A percentile compares a stretch with the other conserved stretches of the same genome.
Conservation (phyloP, 2,329 filamentous ascomycete genomes). For the Lachnellula hyalina region DNA sequence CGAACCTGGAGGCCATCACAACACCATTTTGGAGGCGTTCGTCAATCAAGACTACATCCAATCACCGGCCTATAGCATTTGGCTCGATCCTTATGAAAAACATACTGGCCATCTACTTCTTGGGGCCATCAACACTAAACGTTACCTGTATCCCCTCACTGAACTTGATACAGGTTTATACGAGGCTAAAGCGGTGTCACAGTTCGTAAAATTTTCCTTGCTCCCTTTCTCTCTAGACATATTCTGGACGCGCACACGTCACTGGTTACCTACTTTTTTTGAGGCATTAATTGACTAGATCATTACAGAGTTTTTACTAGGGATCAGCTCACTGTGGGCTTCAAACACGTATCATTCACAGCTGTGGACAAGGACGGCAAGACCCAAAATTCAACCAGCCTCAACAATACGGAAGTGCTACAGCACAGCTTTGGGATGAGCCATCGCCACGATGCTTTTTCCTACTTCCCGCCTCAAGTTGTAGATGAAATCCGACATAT, state of each 20-base stretch:
- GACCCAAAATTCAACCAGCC: neutral
- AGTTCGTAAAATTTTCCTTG: neutral
- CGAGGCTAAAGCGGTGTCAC: neutral
- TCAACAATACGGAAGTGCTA: neutral
- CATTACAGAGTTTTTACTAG: neutral
- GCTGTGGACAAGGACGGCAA: neutral
- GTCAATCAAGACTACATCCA: neutral
- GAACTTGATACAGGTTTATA: neutral
- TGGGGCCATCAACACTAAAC: neutral
- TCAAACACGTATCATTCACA: neutral
- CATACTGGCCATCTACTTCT: neutral
- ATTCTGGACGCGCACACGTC: neutral
- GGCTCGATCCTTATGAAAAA: neutral
- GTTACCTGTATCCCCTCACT: neutral
- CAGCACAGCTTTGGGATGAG: neutral
- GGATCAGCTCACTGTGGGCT: neutral
- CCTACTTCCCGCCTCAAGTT: neutral
- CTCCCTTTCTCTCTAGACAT: neutral
- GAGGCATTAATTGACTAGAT: neutral
- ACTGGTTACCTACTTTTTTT: neutral
- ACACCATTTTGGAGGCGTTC: neutral
- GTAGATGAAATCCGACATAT: neutral
- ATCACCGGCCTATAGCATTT: neutral
- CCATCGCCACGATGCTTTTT: neutral
- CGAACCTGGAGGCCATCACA: neutral